Evolutionary conservation across 352 stramenopile genomes (phyloP), one percentile per base, ranked within the genome.

Genomic region (Phytophthora sp.): DNA sequence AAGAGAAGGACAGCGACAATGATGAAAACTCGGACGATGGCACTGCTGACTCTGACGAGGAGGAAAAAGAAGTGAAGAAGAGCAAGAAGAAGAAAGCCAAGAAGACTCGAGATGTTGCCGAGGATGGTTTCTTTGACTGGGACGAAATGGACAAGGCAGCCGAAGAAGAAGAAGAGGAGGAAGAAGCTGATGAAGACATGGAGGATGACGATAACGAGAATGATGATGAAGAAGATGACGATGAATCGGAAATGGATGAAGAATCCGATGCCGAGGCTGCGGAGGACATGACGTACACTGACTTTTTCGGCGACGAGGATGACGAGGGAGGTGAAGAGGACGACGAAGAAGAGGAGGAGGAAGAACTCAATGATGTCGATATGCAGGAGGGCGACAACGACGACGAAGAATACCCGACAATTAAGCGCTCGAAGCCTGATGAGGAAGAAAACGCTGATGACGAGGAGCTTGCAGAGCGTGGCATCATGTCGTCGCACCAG

Each of bases 91-190:
- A 79, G 42, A 89, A 82, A 63, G 41, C 41, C 20, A 91, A 89
- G 72, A 88, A 83, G 60, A 47, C 66, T 47, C 77, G 80, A 27
- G 86, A 94, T 68, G 80, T 90, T 15, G 77, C 78, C 2, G 84
- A 93, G 62, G 86, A 93, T 35, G 84, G 84, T 0, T 95, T 95
- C 65, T 95, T 95, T 36, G 82, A 95, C 54, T 95, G 86, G 86
- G 86, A 93, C 26, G 86, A 95, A 65, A 95, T 95, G 86, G 84
- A 95, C 61, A 88, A 86, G 49, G 84, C 87, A 0, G 86, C 84
- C 1, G 86, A 95, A 57, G 86, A 91, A 30, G 82, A 91, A 87
- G 71, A 80, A 12, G 65, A 76, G 7, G 79, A 77, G 3, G 77
- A 83, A 21, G 63, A 79, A 8, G 69, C 80, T n/a, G 61, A 79